Evolutionary conservation across 2,329 filamentous ascomycete species (phyloP), one percentile per base, ranked within the genome.

Genomic region (Hypoxylon sp.): DNA sequence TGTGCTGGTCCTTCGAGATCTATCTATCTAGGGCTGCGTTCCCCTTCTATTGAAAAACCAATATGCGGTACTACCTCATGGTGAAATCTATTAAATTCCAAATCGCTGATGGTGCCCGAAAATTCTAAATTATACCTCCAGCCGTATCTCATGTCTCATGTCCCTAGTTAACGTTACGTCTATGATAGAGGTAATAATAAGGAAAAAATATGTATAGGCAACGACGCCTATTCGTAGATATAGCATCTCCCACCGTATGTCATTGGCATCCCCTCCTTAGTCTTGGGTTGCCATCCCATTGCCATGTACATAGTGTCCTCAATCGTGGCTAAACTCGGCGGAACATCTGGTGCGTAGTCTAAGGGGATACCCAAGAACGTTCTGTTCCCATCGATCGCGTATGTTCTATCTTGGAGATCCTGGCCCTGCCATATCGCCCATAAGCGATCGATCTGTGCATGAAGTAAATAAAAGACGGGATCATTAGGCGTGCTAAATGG

Each of bases 381-480:
- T 23, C 68, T 43, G 37, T 70, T 70, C 2, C 70, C 70, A 2
- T 69, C 67, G n/a, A 72, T 69, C 9, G 66, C 64, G 48, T 63
- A 70, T 0, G 70, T 72, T 25, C 68, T 60, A 3, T 16, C 2
- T 19, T 52, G 16, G 1, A 70, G 39, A 32, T 72, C 67, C 47
- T 70, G 68, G 2, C 68, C 70, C 30, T 72, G 70, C 70, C 70
- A 72, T 54, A 72, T 68, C 14, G 68, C 68, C 70, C 68, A 72
- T 9, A 72, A 25, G 29, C 68, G 68, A 41, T 72, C 70, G 39
- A 72, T 70, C 58, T 71, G 68, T 12, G 70, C 68, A 53, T 72
- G 70, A 21, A 71, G 58, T 9, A 71, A 29, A 48, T 71, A 72
- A 34, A 72, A 72, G 3, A 66, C 61, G 1, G 70, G 68, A 46